Conservation (phyloP, 1,284 basidiomycete species). For the Cystobasidium pallidum region DNA sequence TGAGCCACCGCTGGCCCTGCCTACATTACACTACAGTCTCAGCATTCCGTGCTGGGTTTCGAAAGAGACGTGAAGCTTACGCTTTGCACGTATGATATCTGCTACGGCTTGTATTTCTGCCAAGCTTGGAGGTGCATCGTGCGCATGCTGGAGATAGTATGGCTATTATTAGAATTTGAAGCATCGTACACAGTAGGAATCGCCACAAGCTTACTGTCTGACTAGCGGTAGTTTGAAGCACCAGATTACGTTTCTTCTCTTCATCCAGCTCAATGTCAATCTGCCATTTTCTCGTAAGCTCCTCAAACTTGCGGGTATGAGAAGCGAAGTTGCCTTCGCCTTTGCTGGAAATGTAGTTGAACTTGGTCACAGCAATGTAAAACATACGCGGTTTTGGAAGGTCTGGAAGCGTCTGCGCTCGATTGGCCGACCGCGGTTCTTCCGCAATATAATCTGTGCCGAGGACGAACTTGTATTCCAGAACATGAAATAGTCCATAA, state of each 20-base stretch:
- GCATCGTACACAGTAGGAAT: no score
- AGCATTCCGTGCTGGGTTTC: not conserved
- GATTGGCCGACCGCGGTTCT: slow-evolving; percentile 6
- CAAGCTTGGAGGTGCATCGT: slow-evolving; percentile 15
- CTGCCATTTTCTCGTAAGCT: slow-evolving; percentile 21
- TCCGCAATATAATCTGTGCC: slow-evolving; percentile 21
- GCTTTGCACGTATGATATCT: not conserved
- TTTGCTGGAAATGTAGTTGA: slow-evolving; percentile 31
- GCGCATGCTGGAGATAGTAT: not conserved
- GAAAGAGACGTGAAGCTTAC: not conserved
- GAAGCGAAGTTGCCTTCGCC: slow-evolving; percentile 29
- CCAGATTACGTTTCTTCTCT: slow-evolving; percentile 22
- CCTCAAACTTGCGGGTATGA: slow-evolving; percentile 4
- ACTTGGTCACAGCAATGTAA: slow-evolving; percentile 8
- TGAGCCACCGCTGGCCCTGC: not conserved
- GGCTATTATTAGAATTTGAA: not conserved
- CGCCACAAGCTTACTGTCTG: not conserved
- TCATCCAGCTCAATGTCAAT: slow-evolving; percentile 28
- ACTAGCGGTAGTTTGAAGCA: slow-evolving; percentile 8
- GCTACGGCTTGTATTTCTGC: slow-evolving; percentile 19
- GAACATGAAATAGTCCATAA: slow-evolving; percentile 33
- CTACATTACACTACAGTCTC: not conserved
- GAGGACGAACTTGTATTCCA: slow-evolving; percentile 19
- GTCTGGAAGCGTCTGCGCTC: not conserved
- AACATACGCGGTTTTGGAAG: slow-evolving; percentile 21